phyloP scores from a whole-genome alignment of 306 rosid genomes.

The Cicer chorassanicum region DNA sequence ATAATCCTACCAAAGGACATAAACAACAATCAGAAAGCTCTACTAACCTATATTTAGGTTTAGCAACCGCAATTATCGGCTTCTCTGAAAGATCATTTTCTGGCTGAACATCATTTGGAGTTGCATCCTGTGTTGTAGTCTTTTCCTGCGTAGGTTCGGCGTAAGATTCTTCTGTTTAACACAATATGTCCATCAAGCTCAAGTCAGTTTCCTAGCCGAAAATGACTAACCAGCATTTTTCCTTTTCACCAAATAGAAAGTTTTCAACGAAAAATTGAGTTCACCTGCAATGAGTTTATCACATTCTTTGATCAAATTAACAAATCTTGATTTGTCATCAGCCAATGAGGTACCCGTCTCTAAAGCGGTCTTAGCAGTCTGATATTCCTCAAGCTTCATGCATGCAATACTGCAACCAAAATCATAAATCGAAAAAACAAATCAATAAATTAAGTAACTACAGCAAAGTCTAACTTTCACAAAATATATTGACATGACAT shows the following conservation, averaged over 20 bases:
- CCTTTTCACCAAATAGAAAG: slow-evolving; percentile 13
- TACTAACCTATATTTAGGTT: slow-evolving; percentile 78
- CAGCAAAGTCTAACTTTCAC: slow-evolving; percentile 2
- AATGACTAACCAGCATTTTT: slow-evolving; percentile 12
- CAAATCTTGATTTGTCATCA: slow-evolving; percentile 61
- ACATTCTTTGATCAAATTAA: slow-evolving; percentile 67
- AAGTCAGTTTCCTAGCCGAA: slow-evolving; percentile 34
- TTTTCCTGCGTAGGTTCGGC: slow-evolving; percentile 50
- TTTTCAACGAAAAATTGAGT: slow-evolving; percentile 28
- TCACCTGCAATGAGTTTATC: slow-evolving; percentile 71
- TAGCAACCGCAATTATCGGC: slow-evolving; percentile 48
- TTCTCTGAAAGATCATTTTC: slow-evolving; percentile 42
- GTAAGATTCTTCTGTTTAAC: slow-evolving; percentile 66
- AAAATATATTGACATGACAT: background rate
- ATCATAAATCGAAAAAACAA: background rate
- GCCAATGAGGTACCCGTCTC: slow-evolving; percentile 71
- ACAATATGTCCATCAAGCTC: slow-evolving; percentile 42
- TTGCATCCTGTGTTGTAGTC: slow-evolving; percentile 31
- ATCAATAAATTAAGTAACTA: background rate
- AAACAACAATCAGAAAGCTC: slow-evolving; percentile 5
- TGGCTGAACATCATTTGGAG: slow-evolving; percentile 48
- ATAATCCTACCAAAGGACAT: slow-evolving; percentile 10
- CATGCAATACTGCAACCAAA: slow-evolving; percentile 71
- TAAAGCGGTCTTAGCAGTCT: slow-evolving; percentile 84
- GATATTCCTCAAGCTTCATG: slow-evolving; percentile 83